Base-by-base conservation (phyloP, 257 asterid species). In the Fraxinus excelsior region DNA sequence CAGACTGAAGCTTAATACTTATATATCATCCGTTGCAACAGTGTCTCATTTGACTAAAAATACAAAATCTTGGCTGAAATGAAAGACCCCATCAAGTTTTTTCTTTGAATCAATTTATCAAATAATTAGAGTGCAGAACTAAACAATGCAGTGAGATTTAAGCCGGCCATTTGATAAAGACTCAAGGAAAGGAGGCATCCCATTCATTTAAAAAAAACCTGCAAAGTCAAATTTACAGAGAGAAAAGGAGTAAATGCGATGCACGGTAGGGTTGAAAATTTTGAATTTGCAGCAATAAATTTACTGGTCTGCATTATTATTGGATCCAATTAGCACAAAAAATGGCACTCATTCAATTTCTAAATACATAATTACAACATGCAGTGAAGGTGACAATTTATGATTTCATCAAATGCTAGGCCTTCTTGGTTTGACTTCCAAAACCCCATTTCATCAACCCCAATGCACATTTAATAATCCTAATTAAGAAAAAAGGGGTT, bases 381-480 rank as follows among this genome's bases (percentile, higher is more conserved):
- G 58, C 58, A 4, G 58, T 46, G 21, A 4, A 25, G 34, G 35
- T 62, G 68, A 25, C 35, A 25, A 76, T 82, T 83, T 66, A 82
- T 70, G 81, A 82, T 67, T 76, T 81, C 89, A 80, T 69, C 82
- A 81, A 85, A 83, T 81, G 82, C 82, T 26, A 76, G 78, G 85
- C 76, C 71, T 82, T 74, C 69, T 60, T 8, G 79, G 82, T 90
- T 92, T 88, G 96, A 89, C 96, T 88, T 85, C 79, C 80, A 79
- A 76, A 70, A 79, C 70, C 79, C 80, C 75, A 84, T 62, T 60
- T 72, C 91, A 86, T 77, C 87, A 82, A 67, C 78, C 78, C 87
- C 96, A 86, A 91, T 79, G 89, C 79, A 80, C 87, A 92, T 85
- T 89, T 72, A 91, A 88, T 84, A 72, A 83, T 76, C 84, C 74